Percentiles rank a stretch among this genome's conserved stretches.
Evolutionary conservation across 148 eudicot species (phyloP).

Genomic region (Rhododendron molle): DNA sequence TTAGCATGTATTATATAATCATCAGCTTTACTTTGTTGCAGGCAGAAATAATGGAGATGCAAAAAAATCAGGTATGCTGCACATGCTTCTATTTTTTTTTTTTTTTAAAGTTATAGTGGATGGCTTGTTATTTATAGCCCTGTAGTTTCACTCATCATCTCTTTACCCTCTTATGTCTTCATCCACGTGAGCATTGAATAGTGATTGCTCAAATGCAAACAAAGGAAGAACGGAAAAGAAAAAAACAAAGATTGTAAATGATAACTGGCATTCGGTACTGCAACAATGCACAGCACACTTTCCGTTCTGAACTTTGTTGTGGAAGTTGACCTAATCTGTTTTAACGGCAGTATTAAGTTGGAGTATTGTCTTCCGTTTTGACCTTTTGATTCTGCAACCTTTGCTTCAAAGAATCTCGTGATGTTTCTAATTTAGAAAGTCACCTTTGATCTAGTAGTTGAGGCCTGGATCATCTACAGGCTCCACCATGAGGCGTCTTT

Average conservation of each 20-base stretch:
- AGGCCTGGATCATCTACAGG: neutral
- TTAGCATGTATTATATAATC: neutral
- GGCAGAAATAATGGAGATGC: slow-evolving; percentile 72
- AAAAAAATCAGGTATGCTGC: slow-evolving; percentile 72
- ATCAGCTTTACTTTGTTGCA: slow-evolving; percentile 30
- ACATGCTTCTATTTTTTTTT: neutral
- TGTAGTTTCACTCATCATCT: neutral
- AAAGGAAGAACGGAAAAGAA: neutral
- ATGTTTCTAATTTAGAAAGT: neutral
- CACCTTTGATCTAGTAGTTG: slow-evolving; percentile 1
- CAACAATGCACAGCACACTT: neutral
- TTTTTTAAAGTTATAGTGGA: neutral
- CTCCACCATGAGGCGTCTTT: neutral
- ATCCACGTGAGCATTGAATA: neutral
- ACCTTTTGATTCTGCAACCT: slow-evolving; percentile 6
- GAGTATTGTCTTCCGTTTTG: neutral
- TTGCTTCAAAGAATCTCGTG: slow-evolving; percentile 5
- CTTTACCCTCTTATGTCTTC: neutral
- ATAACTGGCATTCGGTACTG: neutral
- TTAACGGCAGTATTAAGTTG: neutral
- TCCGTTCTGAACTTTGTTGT: neutral
- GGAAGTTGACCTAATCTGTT: neutral
- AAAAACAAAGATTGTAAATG: neutral
- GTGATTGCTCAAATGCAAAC: neutral
- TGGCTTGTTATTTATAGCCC: neutral